Evolutionary conservation across 495 filamentous ascomycete species (phyloP).

Genomic region (Penicillium subrubescens): DNA sequence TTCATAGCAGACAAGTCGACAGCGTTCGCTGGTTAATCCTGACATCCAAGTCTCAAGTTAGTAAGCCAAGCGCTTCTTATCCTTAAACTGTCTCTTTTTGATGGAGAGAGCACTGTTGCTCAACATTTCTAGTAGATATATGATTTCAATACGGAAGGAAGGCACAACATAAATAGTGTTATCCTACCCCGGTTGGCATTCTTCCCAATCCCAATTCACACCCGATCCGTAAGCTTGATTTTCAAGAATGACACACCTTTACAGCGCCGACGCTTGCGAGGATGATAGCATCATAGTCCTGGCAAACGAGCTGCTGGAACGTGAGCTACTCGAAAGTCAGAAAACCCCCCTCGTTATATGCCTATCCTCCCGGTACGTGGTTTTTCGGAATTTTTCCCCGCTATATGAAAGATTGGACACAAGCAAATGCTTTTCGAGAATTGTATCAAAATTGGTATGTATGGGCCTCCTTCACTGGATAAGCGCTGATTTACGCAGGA

Average conservation of each 20-base stretch:
- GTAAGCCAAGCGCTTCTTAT: background rate
- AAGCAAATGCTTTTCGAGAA: background rate
- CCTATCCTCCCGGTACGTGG: background rate
- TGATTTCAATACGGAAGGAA: background rate
- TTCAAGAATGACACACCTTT: background rate
- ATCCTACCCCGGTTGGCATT: no score
- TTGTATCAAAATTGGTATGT: background rate
- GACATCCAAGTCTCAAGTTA: background rate
- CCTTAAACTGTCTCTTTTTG: background rate
- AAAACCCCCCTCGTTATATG: background rate
- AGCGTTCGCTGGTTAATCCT: background rate
- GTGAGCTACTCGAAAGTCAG: background rate
- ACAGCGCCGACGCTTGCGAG: background rate
- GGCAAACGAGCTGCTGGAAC: background rate
- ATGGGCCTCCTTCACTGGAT: background rate
- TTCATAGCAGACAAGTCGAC: background rate
- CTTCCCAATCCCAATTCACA: background rate
- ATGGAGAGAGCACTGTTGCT: background rate
- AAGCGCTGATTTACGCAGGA: background rate
- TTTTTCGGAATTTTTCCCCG: background rate
- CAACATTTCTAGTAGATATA: background rate
- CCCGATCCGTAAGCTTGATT: background rate
- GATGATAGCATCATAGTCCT: background rate
- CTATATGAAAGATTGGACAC: background rate
- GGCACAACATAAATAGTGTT: background rate